These are phyloP conservation scores for Leptomonas pyrrhocoris DNA, from an alignment of 208 protist species.

Conservation along the genomic window DNA sequence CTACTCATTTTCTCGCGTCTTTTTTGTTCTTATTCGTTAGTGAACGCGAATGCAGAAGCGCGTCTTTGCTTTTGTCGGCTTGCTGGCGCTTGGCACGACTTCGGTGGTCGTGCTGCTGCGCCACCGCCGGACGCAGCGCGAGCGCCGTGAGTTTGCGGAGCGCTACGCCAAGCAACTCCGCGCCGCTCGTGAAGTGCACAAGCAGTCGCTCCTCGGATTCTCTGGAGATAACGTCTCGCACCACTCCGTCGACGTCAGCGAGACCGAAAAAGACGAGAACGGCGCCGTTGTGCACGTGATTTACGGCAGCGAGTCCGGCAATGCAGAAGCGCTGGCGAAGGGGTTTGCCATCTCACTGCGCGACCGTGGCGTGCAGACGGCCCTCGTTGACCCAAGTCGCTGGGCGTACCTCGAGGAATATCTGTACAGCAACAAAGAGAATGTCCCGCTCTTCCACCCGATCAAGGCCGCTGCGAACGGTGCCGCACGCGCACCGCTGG, in stretches of 20 bases:
- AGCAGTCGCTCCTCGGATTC: background rate
- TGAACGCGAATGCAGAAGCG: conserved; percentile 1
- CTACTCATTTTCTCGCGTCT: background rate
- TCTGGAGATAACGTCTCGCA: conserved; percentile 10
- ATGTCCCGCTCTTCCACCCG: conserved; percentile 29
- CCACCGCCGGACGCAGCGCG: conserved; percentile 15
- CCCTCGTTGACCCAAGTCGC: conserved; percentile 61
- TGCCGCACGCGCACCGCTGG: conserved; percentile 3
- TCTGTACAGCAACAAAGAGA: conserved; percentile 25
- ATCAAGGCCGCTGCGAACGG: background rate
- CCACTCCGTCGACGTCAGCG: conserved; percentile 2
- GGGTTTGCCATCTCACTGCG: conserved; percentile 53
- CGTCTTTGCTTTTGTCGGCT: background rate
- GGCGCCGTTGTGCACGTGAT: conserved; percentile 48
- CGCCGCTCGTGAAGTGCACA: conserved; percentile 18
- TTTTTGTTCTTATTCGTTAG: background rate
- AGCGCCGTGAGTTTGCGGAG: conserved; percentile 42
- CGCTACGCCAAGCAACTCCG: conserved; percentile 38
- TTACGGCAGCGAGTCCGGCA: conserved; percentile 74
- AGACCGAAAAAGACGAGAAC: background rate
- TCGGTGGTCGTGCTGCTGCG: conserved; percentile 11
- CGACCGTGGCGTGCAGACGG: conserved; percentile 51
- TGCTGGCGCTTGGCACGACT: conserved; percentile 1
- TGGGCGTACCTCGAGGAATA: conserved; percentile 59
- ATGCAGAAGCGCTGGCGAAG: conserved; percentile 67